These are phyloP conservation scores for Ocimum tenuiflorum DNA, from an alignment of 257 asterid species.

Conservation along the genomic window DNA sequence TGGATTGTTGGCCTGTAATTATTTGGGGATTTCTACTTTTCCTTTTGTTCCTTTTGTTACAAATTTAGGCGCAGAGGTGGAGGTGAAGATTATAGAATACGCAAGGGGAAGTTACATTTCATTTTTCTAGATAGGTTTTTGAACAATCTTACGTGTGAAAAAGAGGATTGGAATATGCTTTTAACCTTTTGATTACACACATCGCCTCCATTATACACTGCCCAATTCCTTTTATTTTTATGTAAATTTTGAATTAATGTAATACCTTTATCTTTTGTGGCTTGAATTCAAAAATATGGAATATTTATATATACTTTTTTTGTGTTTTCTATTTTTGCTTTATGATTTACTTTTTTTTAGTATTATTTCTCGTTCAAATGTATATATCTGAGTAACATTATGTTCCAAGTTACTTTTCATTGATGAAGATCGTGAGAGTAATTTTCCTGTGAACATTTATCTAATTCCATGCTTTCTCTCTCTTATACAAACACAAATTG, in stretches of 20 bases:
- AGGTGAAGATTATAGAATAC: not conserved
- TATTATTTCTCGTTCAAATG: constrained; percentile 3
- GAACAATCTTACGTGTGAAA: not conserved
- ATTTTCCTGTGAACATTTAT: not conserved
- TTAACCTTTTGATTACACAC: not conserved
- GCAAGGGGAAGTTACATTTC: not conserved
- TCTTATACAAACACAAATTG: not conserved
- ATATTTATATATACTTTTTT: not conserved
- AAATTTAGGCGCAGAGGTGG: not conserved
- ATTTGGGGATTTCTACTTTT: not conserved
- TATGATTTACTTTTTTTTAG: constrained; percentile 1
- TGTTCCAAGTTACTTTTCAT: not conserved
- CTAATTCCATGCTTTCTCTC: not conserved
- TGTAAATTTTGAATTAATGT: not conserved
- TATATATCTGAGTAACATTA: not conserved
- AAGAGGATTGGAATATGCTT: constrained; percentile 1
- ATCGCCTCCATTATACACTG: too few species aligned
- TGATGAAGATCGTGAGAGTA: not conserved
- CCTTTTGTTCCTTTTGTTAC: not conserved
- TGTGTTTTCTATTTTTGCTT: not conserved
- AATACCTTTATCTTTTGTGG: not conserved
- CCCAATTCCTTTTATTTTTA: not conserved
- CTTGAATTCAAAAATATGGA: constrained; percentile 9
- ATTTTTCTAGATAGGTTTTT: not conserved
- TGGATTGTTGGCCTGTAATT: not conserved